Conservation (phyloP, 768 basidiomycete genomes). For the Agaricus subrufescens region DNA sequence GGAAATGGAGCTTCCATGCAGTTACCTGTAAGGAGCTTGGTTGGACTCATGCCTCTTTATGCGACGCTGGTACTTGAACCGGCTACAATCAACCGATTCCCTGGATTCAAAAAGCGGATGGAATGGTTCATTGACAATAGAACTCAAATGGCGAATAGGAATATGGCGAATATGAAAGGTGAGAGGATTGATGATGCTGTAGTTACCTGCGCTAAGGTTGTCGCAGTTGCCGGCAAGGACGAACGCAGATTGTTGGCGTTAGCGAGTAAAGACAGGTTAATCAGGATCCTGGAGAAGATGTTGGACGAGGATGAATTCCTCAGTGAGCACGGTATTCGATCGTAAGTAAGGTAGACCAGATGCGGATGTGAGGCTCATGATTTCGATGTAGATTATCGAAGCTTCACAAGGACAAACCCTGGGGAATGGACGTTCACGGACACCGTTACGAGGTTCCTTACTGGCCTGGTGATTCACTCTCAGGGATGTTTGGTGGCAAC, state of each 20-base stretch:
- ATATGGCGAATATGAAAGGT: conserved; percentile 97
- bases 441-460: conserved; percentile 90
- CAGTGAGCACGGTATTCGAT: conserved; percentile 92
- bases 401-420: conserved; percentile 85
- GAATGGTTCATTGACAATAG: conserved; percentile 98
- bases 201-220: neutral
- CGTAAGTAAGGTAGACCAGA: conserved; percentile 48
- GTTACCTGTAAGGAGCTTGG: conserved; percentile 88
- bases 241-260: conserved; percentile 87
- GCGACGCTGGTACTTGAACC: conserved; percentile 94
- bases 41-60: conserved; percentile 96
- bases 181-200: conserved; percentile 8
- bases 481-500: conserved; percentile 98
- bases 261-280: conserved; percentile 86
- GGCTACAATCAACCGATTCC: conserved; percentile 81
- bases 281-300: conserved; percentile 92
- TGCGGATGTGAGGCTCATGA: neutral
- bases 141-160: conserved; percentile 80
- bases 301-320: conserved; percentile 96
- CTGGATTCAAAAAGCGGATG: conserved; percentile 97
- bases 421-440: conserved; percentile 92
- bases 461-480: conserved; percentile 97
- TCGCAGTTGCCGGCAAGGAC: conserved; percentile 61
- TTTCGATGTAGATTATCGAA: conserved; percentile 68
- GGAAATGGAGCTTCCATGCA: conserved; percentile 80